A percentile compares a stretch with the other conserved stretches of the same genome.
phyloP scores from a whole-genome alignment of 176 grass and related monocot species.

The Stipa capillata region DNA sequence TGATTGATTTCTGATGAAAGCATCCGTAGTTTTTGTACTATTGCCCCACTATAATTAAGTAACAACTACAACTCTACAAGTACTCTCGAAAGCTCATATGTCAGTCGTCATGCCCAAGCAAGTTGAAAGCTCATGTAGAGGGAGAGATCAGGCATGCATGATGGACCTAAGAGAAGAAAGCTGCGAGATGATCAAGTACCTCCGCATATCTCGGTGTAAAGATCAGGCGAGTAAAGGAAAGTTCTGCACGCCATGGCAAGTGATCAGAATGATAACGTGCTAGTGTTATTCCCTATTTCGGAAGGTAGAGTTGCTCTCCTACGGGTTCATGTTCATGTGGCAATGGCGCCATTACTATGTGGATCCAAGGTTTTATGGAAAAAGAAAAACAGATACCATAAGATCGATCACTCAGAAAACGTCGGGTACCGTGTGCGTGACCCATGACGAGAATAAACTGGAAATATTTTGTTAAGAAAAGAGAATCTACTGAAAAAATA shows the following conservation, averaged over 20 bases:
- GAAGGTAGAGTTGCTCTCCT: not conserved
- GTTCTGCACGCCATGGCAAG: conserved; percentile 25
- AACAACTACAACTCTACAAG: not conserved
- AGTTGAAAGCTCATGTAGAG: not conserved
- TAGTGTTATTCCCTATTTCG: not conserved
- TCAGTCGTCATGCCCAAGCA: conserved; percentile 20
- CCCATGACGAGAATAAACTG: too few species aligned
- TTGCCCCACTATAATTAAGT: not conserved
- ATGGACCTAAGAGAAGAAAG: not conserved
- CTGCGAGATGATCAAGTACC: not conserved
- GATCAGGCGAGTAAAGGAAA: not conserved
- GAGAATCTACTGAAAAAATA: too few species aligned
- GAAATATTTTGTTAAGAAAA: too few species aligned
- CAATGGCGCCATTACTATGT: not conserved
- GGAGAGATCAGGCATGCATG: not conserved
- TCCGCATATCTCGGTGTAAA: conserved; percentile 17
- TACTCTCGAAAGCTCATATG: not conserved
- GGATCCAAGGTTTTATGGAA: too few species aligned
- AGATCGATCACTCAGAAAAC: too few species aligned
- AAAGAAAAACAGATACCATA: too few species aligned
- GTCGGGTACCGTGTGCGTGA: too few species aligned
- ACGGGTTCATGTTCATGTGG: not conserved
- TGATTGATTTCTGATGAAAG: not conserved
- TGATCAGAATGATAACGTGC: conserved; percentile 21
- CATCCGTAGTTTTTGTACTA: too few species aligned